phyloP scores from a whole-genome alignment of 2,329 filamentous ascomycete species.

The Cladosporium austrohemisphaericum region DNA sequence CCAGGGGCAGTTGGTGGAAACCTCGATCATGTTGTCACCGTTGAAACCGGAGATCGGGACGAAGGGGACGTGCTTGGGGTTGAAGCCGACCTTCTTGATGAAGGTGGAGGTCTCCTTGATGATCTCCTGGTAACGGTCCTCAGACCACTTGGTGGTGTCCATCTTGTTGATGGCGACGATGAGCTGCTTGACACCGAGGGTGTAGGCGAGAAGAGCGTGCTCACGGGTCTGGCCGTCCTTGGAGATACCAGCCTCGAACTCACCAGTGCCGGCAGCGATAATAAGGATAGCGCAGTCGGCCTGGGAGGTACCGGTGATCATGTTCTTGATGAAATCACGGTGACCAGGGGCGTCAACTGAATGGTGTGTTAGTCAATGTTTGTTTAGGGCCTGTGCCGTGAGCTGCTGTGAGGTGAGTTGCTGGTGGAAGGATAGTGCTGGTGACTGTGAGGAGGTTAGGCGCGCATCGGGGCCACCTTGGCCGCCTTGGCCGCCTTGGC shows the following conservation, averaged over 20 bases:
- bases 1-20: conserved; percentile 94
- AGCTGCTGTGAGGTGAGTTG: too few relatives aligned
- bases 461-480: too few relatives aligned
- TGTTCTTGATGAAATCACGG: conserved; percentile 99
- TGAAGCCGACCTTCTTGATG: conserved; percentile 99
- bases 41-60: conserved; percentile 99
- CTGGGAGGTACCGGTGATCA: conserved; percentile 99
- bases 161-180: conserved; percentile 99
- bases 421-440: too few relatives aligned
- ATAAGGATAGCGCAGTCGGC: conserved; percentile 99
- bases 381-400: too few relatives aligned
- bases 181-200: conserved; percentile 99
- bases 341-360: conserved; percentile 97
- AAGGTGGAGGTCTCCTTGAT: conserved; percentile 99
- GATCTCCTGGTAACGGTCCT: conserved; percentile 96
- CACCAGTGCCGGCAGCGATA: conserved; percentile 99
- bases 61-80: conserved; percentile 97
- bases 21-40: conserved; percentile 98
- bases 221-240: conserved; percentile 99
- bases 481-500: too few relatives aligned
- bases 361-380: too few relatives aligned
- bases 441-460: too few relatives aligned
- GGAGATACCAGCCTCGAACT: conserved; percentile 99
- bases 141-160: conserved; percentile 98
- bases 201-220: conserved; percentile 99